These are phyloP conservation scores for Acanthamoeba polyphaga DNA, from an alignment of 208 protist genomes.

Conservation along the genomic window DNA sequence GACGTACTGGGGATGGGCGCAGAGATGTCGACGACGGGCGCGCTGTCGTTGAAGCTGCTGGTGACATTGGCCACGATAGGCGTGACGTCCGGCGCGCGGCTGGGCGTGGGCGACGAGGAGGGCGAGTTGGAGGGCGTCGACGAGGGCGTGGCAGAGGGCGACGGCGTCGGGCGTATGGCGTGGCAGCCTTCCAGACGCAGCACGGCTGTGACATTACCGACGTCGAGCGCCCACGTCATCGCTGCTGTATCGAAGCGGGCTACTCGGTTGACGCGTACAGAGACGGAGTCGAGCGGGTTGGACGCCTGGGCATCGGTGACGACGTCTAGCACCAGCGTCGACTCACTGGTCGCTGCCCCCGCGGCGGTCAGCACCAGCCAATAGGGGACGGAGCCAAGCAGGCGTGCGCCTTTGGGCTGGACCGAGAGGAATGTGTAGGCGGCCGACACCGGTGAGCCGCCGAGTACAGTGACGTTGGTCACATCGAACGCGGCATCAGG, in stretches of 20 bases:
- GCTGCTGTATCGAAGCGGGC: background rate
- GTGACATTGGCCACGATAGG: constrained; percentile 18
- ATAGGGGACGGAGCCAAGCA: background rate
- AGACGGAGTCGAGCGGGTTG: background rate
- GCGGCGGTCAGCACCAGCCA: background rate
- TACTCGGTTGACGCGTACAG: background rate
- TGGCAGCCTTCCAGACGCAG: background rate
- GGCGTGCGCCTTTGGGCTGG: background rate
- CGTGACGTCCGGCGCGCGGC: background rate
- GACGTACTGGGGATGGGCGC: background rate
- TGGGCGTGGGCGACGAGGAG: background rate
- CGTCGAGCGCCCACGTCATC: background rate
- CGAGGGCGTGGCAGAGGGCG: background rate
- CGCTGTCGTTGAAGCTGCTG: constrained; percentile 2
- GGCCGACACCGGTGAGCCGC: background rate
- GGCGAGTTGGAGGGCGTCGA: background rate
- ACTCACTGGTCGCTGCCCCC: background rate
- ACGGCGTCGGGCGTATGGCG: constrained; percentile 6
- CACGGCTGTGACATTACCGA: background rate
- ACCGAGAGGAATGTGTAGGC: background rate
- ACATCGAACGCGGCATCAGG: background rate
- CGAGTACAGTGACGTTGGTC: background rate
- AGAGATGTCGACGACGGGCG: background rate
- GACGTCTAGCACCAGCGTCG: background rate
- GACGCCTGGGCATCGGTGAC: background rate